Evolutionary conservation across 257 asterid species (phyloP).

Genomic region (Misopates orontium): DNA sequence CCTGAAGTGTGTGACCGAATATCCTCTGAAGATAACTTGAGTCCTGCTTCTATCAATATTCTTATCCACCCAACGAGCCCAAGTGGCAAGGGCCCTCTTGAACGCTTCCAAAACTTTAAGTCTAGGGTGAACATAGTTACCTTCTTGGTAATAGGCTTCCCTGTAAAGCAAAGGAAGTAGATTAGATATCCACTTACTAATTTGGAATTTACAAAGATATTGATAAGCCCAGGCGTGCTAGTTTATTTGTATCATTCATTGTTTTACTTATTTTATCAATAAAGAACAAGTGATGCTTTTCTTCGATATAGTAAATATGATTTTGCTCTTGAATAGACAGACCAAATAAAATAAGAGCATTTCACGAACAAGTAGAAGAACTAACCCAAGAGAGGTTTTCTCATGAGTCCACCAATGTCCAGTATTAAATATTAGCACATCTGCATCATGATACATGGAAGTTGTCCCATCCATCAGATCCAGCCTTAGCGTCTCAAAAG

Average conservation of each 20-base stretch:
- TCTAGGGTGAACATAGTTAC: conserved; percentile 60
- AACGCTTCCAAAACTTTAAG: conserved; percentile 87
- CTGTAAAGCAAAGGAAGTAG: conserved; percentile 36
- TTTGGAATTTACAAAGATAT: conserved; percentile 1
- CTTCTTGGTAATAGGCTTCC: conserved; percentile 95
- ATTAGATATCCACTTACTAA: neutral
- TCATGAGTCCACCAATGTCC: conserved; percentile 99
- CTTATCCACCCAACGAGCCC: conserved; percentile 86
- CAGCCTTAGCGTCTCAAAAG: conserved; percentile 75
- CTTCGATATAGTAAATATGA: too few species aligned
- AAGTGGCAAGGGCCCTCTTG: conserved; percentile 78
- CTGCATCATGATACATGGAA: conserved; percentile 87
- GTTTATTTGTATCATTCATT: too few species aligned
- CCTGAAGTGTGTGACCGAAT: conserved; percentile 92
- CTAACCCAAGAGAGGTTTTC: conserved; percentile 91
- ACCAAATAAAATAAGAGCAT: neutral
- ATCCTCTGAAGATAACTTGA: conserved; percentile 80
- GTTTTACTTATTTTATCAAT: too few species aligned
- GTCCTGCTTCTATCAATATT: conserved; percentile 55
- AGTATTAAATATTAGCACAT: conserved; percentile 78
- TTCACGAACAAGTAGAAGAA: neutral
- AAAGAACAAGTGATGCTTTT: too few species aligned
- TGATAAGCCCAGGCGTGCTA: too few species aligned
- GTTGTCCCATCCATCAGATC: conserved; percentile 83
- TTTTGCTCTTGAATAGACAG: too few species aligned